These are phyloP conservation scores for Phytophthora cryptogea DNA, from an alignment of 352 stramenopile genomes.

Conservation along the genomic window DNA sequence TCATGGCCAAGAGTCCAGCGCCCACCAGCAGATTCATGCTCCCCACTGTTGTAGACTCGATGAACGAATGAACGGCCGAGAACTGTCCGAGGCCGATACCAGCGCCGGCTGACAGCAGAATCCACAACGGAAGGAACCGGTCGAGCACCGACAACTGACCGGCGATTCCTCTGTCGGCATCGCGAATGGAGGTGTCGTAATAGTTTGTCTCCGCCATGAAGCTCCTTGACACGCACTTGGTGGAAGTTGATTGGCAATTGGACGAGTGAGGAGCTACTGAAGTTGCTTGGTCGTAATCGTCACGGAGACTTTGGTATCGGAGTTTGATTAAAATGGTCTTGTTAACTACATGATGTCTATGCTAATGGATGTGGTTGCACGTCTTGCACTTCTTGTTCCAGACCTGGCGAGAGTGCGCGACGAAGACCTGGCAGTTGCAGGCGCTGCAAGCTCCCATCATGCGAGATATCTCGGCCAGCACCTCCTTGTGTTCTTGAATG, in stretches of 20 bases:
- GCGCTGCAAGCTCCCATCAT: slow-evolving; percentile 49
- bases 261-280: background rate
- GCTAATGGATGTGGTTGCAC: slow-evolving; percentile 57
- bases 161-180: slow-evolving; percentile 4
- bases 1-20: slow-evolving; percentile 58
- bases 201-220: slow-evolving; percentile 3
- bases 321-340: background rate
- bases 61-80: slow-evolving; percentile 40
- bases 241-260: background rate
- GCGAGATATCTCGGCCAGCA: slow-evolving; percentile 34
- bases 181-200: background rate
- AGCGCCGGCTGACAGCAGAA: slow-evolving; percentile 44
- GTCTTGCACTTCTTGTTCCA: slow-evolving; percentile 75
- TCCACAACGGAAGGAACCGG: slow-evolving; percentile 66
- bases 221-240: background rate
- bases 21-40: slow-evolving; percentile 60
- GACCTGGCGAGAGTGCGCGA: slow-evolving; percentile 48
- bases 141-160: slow-evolving; percentile 51
- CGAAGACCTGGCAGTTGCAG: slow-evolving; percentile 53
- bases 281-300: no score
- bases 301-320: no score
- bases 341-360: slow-evolving; percentile 2
- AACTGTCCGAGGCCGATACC: slow-evolving; percentile 56
- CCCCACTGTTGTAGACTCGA: slow-evolving; percentile 50
- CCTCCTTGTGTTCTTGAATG: slow-evolving; percentile 46